Base-by-base conservation (phyloP, 2,329 filamentous ascomycete species). In the Arachnomyces sp. region DNA sequence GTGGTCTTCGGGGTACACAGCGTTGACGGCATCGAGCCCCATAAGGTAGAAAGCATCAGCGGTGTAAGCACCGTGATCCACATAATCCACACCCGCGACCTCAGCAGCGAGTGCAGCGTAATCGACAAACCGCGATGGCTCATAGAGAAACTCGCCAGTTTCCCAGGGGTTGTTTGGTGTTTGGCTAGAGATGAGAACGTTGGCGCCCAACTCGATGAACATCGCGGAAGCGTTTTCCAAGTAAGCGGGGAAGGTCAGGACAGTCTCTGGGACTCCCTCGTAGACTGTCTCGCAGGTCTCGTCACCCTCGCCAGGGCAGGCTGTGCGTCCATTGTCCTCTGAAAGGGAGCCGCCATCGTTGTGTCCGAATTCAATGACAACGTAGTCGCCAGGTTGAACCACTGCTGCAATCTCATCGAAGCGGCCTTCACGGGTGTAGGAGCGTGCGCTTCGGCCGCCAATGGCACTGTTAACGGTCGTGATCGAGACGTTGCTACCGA, bases 291-390 rank as follows among this genome's bases (percentile, higher is more conserved):
- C 54, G 57, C 76, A 79, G 1, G 68, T 73, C 53, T 81, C 68
- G 6, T 55, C 54, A 11, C 74, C 75, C 0, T 67, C 61, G 2
- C 76, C 76, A 2, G 63, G 55, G 43, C 80, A 84, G 49, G 75
- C 77, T 1, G 72, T 74, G 11, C 79, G 71, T 1, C 74, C 74
- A 49, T 82, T 82, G 56, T 84, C 80, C 1, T 57, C 58, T 2
- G 55, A 60, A 2, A 78, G 62, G 0, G 71, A 71, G 2, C 79
- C 78, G 15, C 79, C 81, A 49, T 84, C 81, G 50, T 85, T 85
- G 65, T 84, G 81, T 0, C 81, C 81, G 51, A 84, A 82, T 51
- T 84, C 80, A 39, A 84, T 82, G 39, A 84, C 66, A 1, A 83
- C 79, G 58, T 76, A 79, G 58, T 84, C 81, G 25, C 76, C 77